phyloP scores from a whole-genome alignment of 495 filamentous ascomycete genomes.

The Gamarada debralockiae region DNA sequence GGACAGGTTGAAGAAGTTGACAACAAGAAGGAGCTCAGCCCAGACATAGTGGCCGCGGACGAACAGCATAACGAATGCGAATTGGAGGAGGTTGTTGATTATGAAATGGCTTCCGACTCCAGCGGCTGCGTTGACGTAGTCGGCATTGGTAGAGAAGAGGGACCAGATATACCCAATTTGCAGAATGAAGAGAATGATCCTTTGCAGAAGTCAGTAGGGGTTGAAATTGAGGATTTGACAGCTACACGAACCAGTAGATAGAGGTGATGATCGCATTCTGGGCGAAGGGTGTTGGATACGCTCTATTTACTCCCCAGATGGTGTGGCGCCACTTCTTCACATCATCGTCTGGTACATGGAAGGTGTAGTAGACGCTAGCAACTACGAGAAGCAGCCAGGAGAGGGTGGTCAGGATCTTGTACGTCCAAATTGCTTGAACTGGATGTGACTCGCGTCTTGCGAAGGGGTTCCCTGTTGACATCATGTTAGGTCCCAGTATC shows the following conservation, averaged over 20 bases:
- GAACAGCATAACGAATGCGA: conserved; percentile 79
- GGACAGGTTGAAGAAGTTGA: conserved; percentile 77
- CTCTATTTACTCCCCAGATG: conserved; percentile 68
- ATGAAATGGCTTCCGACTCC: conserved; percentile 82
- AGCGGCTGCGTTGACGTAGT: conserved; percentile 61
- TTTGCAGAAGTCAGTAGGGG: conserved; percentile 26
- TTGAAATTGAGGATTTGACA: neutral
- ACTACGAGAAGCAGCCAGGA: conserved; percentile 70
- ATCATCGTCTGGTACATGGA: conserved; percentile 56
- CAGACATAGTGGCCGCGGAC: conserved; percentile 65
- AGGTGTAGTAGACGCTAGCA: conserved; percentile 64
- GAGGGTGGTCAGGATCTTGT: conserved; percentile 66
- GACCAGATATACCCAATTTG: conserved; percentile 73
- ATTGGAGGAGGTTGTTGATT: conserved; percentile 74
- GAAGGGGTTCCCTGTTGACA: conserved; percentile 59
- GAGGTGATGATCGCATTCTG: conserved; percentile 64
- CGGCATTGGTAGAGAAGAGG: conserved; percentile 62
- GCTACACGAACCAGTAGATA: conserved; percentile 66
- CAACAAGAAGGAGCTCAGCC: conserved; percentile 69
- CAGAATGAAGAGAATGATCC: conserved; percentile 69
- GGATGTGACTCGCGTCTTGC: conserved; percentile 57
- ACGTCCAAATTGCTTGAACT: conserved; percentile 40
- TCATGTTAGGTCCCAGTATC: neutral
- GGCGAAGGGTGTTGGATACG: conserved; percentile 67
- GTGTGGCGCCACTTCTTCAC: conserved; percentile 36